Conservation (phyloP, 371 early-diverging fungal species). For the Actinomucor elegans region DNA sequence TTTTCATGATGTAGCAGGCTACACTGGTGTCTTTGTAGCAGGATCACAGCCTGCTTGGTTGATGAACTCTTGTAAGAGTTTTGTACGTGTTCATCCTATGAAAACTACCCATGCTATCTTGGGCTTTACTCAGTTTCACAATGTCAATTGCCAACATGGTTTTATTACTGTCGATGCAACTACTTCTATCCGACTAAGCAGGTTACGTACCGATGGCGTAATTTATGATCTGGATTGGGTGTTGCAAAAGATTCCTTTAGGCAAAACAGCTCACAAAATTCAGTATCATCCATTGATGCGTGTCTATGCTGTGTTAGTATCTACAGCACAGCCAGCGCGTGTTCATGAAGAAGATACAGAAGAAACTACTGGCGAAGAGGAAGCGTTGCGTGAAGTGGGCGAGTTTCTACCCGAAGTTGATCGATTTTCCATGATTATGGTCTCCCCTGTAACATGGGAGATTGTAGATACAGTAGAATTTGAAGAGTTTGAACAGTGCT, state of each 20-base stretch:
- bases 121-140: constrained; percentile 83
- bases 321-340: constrained; percentile 60
- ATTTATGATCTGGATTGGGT: constrained; percentile 88
- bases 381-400: constrained; percentile 34
- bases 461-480: constrained; percentile 83
- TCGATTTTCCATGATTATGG: constrained; percentile 74
- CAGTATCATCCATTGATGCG: constrained; percentile 81
- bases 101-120: constrained; percentile 62
- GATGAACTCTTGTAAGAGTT: constrained; percentile 67
- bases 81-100: constrained; percentile 82
- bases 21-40: constrained; percentile 85
- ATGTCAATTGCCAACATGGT: constrained; percentile 78
- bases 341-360: constrained; percentile 67
- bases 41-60: constrained; percentile 84
- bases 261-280: constrained; percentile 73
- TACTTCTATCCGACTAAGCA: constrained; percentile 68
- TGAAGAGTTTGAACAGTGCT: constrained; percentile 86
- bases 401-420: constrained; percentile 68
- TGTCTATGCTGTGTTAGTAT: constrained; percentile 78
- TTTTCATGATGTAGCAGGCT: constrained; percentile 73
- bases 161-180: constrained; percentile 69
- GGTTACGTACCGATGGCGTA: constrained; percentile 69
- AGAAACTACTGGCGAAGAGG: constrained; percentile 22
- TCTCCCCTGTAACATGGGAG: constrained; percentile 96
- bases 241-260: constrained; percentile 75